A percentile compares a stretch with the other conserved stretches of the same genome.
Evolutionary conservation across 805 yeast genomes (phyloP).

Genomic region (Candida ipomoeae): DNA sequence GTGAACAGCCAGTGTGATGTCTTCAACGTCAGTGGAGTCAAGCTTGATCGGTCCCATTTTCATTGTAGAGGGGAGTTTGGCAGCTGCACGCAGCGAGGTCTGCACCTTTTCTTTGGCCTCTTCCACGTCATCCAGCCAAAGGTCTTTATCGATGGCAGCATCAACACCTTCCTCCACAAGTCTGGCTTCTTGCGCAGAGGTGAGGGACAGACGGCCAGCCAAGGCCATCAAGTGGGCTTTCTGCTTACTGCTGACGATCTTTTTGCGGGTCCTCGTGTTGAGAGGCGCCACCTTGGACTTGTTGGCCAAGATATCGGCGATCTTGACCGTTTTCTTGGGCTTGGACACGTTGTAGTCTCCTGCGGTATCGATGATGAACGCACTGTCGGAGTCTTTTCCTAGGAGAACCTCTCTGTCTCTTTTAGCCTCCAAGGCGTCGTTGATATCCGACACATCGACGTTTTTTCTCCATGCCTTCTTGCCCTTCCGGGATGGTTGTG

Average conservation of each 20-base stretch:
- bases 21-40: slow-evolving; percentile 31
- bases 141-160: slow-evolving; percentile 48
- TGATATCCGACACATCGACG: slow-evolving; percentile 79
- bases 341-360: slow-evolving; percentile 33
- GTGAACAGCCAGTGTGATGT: slow-evolving; percentile 45
- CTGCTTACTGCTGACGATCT: slow-evolving; percentile 63
- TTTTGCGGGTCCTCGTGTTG: slow-evolving; percentile 38
- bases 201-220: slow-evolving; percentile 69
- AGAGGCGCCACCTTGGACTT: slow-evolving; percentile 77
- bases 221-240: slow-evolving; percentile 62
- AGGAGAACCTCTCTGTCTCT: slow-evolving; percentile 57
- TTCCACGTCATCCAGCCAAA: slow-evolving; percentile 55
- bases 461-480: slow-evolving; percentile 92
- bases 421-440: slow-evolving; percentile 60
- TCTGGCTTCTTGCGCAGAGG: slow-evolving; percentile 46
- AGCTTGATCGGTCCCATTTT: slow-evolving; percentile 50
- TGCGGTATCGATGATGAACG: slow-evolving; percentile 44
- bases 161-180: slow-evolving; percentile 64
- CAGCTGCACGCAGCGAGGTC: slow-evolving; percentile 37
- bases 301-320: slow-evolving; percentile 63
- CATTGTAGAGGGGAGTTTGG: slow-evolving; percentile 50
- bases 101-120: slow-evolving; percentile 4
- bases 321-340: slow-evolving; percentile 46
- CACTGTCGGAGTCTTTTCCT: slow-evolving; percentile 45
- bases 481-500: slow-evolving; percentile 88